These are phyloP conservation scores for Maudiozyma humilis DNA, from an alignment of 1,139 yeast species.

Conservation along the genomic window DNA sequence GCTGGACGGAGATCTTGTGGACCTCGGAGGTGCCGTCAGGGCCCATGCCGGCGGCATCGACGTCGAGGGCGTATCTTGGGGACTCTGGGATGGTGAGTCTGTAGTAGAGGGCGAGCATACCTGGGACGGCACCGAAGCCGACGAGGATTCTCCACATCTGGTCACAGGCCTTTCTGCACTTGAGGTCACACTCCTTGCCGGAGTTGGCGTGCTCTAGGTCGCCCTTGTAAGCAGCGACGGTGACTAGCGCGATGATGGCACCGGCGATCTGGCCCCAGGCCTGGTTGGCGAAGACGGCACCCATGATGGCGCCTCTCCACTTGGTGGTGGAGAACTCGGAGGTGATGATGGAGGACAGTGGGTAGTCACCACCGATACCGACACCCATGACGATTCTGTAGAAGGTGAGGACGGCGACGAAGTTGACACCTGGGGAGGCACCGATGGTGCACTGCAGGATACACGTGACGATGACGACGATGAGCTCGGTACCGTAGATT, in stretches of 20 bases:
- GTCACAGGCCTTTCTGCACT: constrained; percentile 69
- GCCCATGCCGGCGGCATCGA: constrained; percentile 37
- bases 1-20: neutral
- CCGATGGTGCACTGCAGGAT: constrained; percentile 69
- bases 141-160: constrained; percentile 88
- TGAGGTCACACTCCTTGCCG: constrained; percentile 51
- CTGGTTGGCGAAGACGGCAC: constrained; percentile 87
- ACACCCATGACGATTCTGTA: constrained; percentile 83
- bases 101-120: constrained; percentile 70
- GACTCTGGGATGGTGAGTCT: constrained; percentile 92
- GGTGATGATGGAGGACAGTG: constrained; percentile 86
- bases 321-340: constrained; percentile 84
- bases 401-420: constrained; percentile 64
- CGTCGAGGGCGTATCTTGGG: constrained; percentile 80
- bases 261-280: constrained; percentile 88
- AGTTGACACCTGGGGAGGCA: constrained; percentile 57
- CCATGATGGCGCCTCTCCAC: constrained; percentile 96
- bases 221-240: constrained; percentile 64
- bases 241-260: constrained; percentile 68
- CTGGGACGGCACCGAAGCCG: constrained; percentile 88
- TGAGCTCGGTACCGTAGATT: constrained; percentile 79
- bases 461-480: constrained; percentile 75
- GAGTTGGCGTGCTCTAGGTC: constrained; percentile 44
- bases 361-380: constrained; percentile 99
- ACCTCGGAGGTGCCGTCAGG: neutral